These are phyloP conservation scores for Phytophthora aleatoria DNA, from an alignment of 352 stramenopile genomes.

Conservation along the genomic window DNA sequence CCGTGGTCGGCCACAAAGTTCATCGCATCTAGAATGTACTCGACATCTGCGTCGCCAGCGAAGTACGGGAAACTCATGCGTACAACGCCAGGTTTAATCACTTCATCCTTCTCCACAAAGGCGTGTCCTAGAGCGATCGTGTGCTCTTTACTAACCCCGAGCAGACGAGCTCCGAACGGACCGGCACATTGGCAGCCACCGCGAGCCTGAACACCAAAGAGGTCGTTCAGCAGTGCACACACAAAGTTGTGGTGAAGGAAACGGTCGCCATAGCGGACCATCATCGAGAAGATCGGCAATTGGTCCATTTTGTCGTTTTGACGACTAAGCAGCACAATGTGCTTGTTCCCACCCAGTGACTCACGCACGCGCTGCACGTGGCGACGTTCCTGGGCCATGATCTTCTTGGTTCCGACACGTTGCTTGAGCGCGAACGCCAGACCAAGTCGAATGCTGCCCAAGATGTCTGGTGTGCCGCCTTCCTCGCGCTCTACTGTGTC, in stretches of 20 bases:
- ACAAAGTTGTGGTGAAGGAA: constrained; percentile 99
- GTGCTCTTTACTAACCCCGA: constrained; percentile 85
- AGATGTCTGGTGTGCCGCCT: constrained; percentile 95
- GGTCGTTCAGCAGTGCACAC: constrained; percentile 96
- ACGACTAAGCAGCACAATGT: constrained; percentile 89
- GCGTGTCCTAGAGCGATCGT: constrained; percentile 82
- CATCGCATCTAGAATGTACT: constrained; percentile 94
- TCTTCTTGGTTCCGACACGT: constrained; percentile 54
- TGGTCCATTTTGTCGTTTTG: constrained; percentile 43
- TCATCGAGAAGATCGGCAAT: constrained; percentile 95
- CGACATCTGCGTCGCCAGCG: constrained; percentile 76
- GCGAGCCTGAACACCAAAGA: constrained; percentile 94
- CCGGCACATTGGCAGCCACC: constrained; percentile 89
- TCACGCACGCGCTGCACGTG: constrained; percentile 46
- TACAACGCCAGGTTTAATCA: constrained; percentile 95
- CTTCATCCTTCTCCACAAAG: constrained; percentile 89
- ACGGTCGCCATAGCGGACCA: constrained; percentile 88
- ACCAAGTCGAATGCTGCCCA: constrained; percentile 93
- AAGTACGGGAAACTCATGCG: constrained; percentile 93
- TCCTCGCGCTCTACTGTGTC: constrained; percentile 92
- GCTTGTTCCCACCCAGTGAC: constrained; percentile 50
- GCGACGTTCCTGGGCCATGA: constrained; percentile 54
- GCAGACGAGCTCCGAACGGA: constrained; percentile 91
- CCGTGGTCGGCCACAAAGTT: constrained; percentile 93
- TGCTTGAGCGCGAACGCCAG: constrained; percentile 93